These are phyloP conservation scores for Cucumis hystrix DNA, from an alignment of 306 rosid species.

Conservation along the genomic window DNA sequence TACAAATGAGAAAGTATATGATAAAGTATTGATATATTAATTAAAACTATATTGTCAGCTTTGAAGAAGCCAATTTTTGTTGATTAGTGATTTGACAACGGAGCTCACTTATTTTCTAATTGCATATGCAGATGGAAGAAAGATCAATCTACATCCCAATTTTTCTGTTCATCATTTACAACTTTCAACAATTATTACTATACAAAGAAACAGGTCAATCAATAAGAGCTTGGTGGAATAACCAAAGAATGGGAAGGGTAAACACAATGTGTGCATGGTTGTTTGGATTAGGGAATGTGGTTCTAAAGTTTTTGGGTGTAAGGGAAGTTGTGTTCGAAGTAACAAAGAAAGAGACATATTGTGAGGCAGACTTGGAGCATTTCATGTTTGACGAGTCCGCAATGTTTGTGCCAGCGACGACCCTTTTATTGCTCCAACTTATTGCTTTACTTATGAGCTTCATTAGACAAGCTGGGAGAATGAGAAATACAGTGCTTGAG, in stretches of 20 bases:
- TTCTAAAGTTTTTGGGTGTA: constrained; percentile 12
- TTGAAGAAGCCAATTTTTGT: too few species aligned
- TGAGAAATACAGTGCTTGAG: constrained; percentile 32
- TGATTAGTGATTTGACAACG: too few species aligned
- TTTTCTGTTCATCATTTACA: constrained; percentile 5
- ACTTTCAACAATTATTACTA: constrained; percentile 17
- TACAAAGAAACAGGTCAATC: constrained; percentile 23
- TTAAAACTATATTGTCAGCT: too few species aligned
- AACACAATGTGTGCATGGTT: constrained; percentile 14
- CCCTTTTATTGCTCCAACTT: constrained; percentile 28
- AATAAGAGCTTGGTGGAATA: constrained; percentile 62
- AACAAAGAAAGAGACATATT: constrained; percentile 17
- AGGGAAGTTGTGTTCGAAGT: constrained; percentile 37
- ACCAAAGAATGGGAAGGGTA: constrained; percentile 43
- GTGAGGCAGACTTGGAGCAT: constrained; percentile 7
- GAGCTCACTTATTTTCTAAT: too few species aligned
- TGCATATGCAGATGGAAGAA: not conserved
- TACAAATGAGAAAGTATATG: too few species aligned
- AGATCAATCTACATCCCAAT: not conserved
- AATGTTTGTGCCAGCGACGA: constrained; percentile 44
- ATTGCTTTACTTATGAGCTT: constrained; percentile 3
- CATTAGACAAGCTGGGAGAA: not conserved
- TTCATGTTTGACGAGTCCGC: constrained; percentile 40
- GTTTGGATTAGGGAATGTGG: constrained; percentile 3
- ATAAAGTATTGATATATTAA: too few species aligned